Percentiles rank a stretch among this genome's conserved stretches.
Evolutionary conservation across 306 rosid genomes (phyloP).

Genomic region (Myrica gale): DNA sequence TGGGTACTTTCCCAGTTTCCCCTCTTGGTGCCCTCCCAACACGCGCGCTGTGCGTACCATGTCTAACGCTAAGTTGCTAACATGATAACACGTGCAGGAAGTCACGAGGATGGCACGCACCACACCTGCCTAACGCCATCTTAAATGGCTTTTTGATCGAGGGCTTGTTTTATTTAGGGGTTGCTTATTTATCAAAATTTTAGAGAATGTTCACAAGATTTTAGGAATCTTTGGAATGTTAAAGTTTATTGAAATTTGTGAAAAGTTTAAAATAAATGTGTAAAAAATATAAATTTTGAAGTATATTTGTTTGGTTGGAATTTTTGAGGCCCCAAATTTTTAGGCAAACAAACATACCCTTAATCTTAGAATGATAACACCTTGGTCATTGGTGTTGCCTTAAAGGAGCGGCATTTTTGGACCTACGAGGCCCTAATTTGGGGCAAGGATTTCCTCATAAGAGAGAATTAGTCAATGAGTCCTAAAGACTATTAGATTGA

Average conservation of each 20-base stretch:
- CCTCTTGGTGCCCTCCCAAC: constrained; percentile 37
- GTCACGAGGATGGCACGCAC: constrained; percentile 34
- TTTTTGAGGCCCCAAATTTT: too few species aligned
- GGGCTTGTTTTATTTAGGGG: not conserved
- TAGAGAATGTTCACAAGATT: too few species aligned
- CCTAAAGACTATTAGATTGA: too few species aligned
- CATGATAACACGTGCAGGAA: constrained; percentile 55
- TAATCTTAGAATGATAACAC: not conserved
- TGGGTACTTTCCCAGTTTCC: constrained; percentile 26
- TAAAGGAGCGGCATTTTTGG: not conserved
- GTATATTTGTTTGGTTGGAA: too few species aligned
- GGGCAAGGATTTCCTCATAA: too few species aligned
- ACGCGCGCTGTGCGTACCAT: constrained; percentile 54
- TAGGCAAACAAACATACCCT: too few species aligned
- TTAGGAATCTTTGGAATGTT: too few species aligned
- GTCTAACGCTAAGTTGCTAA: constrained; percentile 27
- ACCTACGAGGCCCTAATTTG: not conserved
- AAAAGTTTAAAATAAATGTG: too few species aligned
- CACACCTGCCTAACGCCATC: constrained; percentile 22
- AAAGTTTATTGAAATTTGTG: too few species aligned
- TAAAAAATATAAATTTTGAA: too few species aligned
- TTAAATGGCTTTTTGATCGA: constrained; percentile 16
- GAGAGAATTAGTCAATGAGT: too few species aligned
- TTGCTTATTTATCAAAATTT: too few species aligned
- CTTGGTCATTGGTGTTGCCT: constrained; percentile 10